These are phyloP conservation scores for Chondrostereum purpureum DNA, from an alignment of 1,284 basidiomycete genomes.

Conservation along the genomic window DNA sequence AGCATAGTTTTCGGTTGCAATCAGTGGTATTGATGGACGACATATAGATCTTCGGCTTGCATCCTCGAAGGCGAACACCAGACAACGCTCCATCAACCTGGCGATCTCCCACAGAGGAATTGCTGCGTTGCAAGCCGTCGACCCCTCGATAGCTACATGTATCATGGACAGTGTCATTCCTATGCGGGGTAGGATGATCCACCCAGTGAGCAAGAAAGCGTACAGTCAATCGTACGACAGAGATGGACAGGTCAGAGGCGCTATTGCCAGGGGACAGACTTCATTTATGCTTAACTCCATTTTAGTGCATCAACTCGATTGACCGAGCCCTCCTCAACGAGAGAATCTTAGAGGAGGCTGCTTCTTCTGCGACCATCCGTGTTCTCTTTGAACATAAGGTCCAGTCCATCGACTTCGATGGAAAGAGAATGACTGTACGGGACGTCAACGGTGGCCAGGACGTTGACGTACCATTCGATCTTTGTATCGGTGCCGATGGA, in stretches of 20 bases:
- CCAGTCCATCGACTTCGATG: constrained; percentile 66
- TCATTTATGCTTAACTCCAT: no score
- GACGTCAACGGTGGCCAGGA: constrained; percentile 40
- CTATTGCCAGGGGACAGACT: constrained; percentile 12
- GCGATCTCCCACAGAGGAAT: constrained; percentile 93
- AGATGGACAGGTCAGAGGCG: constrained; percentile 67
- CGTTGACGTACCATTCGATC: constrained; percentile 56
- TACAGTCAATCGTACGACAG: constrained; percentile 86
- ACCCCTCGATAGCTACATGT: constrained; percentile 65
- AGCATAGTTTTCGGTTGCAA: constrained; percentile 83
- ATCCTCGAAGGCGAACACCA: constrained; percentile 52
- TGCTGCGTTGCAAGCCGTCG: constrained; percentile 74
- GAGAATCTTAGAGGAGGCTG: constrained; percentile 68
- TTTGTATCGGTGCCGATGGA: constrained; percentile 87
- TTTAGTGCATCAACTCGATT: constrained; percentile 88
- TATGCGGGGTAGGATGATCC: constrained; percentile 95
- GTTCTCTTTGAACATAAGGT: constrained; percentile 82
- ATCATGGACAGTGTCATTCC: constrained; percentile 83
- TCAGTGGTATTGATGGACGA: constrained; percentile 35
- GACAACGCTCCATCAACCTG: constrained; percentile 90
- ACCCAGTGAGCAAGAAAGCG: constrained; percentile 62
- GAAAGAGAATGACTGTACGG: constrained; percentile 43
- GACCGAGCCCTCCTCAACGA: constrained; percentile 85
- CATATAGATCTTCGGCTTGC: constrained; percentile 63
- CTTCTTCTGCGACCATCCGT: constrained; percentile 56